Conservation (phyloP, 768 basidiomycete genomes). For the Tylopilus intermedius region DNA sequence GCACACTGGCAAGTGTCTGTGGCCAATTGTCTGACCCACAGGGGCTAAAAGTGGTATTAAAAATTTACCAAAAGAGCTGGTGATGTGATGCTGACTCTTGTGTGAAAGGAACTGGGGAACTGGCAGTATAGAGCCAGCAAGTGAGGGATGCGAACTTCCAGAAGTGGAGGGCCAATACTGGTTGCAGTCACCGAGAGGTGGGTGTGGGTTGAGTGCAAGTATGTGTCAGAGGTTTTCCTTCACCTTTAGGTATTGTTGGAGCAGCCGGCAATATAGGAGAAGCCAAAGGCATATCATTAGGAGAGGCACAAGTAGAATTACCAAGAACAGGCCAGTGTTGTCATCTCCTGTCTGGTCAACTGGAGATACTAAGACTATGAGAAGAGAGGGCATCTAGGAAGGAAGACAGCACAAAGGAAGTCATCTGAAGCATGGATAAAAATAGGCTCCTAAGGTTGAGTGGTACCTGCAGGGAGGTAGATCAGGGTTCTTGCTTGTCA, state of each 20-base stretch:
- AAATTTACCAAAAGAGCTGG: conserved; percentile 66
- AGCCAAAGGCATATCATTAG: conserved; percentile 16
- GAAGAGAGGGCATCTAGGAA: conserved; percentile 41
- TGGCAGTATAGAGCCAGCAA: conserved; percentile 15
- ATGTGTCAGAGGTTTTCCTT: conserved; percentile 19
- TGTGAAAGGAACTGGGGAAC: conserved; percentile 28
- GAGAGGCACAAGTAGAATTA: conserved; percentile 33
- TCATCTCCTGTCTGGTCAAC: conserved; percentile 40
- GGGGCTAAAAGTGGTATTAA: conserved; percentile 57
- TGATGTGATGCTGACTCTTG: conserved; percentile 39
- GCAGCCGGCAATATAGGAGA: conserved; percentile 16
- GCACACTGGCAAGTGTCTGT: conserved; percentile 26
- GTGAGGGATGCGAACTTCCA: conserved; percentile 24
- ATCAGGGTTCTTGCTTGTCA: conserved; percentile 75
- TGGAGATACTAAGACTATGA: conserved; percentile 27
- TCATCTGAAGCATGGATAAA: conserved; percentile 51
- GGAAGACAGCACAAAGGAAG: conserved; percentile 38
- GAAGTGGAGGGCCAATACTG: conserved; percentile 25
- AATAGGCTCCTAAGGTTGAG: conserved; percentile 64
- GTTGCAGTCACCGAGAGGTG: conserved; percentile 13
- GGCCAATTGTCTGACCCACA: conserved; percentile 58
- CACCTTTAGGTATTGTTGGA: conserved; percentile 18
- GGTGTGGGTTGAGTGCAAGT: conserved; percentile 23
- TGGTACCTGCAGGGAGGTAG: conserved; percentile 66
- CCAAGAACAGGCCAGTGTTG: conserved; percentile 75